Evolutionary conservation across 305 asterid species (phyloP).

Genomic region (Fraxinus angustifolia): DNA sequence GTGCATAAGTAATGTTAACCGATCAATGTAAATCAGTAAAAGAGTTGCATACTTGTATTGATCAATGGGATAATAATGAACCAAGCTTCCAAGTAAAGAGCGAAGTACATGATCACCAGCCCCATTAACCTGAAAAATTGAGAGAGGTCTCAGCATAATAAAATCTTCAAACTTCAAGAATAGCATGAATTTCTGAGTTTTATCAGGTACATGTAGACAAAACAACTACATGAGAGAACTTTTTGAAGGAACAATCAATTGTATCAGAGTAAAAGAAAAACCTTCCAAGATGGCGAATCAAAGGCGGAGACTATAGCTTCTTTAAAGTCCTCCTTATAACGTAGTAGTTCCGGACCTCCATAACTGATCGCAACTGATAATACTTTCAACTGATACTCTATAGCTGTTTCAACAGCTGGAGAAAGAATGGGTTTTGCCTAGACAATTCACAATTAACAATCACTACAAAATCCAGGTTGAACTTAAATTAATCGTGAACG

Average conservation of each 20-base stretch:
- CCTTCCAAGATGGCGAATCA: slow-evolving; percentile 99
- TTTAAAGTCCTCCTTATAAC: slow-evolving; percentile 69
- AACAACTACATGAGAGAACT: slow-evolving; percentile 12
- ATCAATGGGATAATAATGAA: slow-evolving; percentile 82
- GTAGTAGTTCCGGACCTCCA: slow-evolving; percentile 85
- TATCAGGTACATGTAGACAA: background rate
- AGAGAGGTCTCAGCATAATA: slow-evolving; percentile 14
- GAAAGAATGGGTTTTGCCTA: slow-evolving; percentile 76
- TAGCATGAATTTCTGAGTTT: slow-evolving; percentile 5
- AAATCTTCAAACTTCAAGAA: slow-evolving; percentile 20
- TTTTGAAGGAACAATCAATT: slow-evolving; percentile 19
- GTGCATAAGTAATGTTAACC: slow-evolving; percentile 7
- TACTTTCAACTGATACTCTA: slow-evolving; percentile 90
- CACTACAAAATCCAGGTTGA: slow-evolving; percentile 21
- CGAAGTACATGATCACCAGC: slow-evolving; percentile 97
- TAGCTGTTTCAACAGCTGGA: slow-evolving; percentile 87
- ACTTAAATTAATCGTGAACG: slow-evolving; percentile 18
- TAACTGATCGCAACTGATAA: slow-evolving; percentile 89
- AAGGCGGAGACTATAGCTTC: slow-evolving; percentile 82
- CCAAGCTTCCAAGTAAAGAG: slow-evolving; percentile 93
- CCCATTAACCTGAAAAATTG: slow-evolving; percentile 81
- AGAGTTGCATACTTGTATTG: slow-evolving; percentile 70
- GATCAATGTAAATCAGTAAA: slow-evolving; percentile 16
- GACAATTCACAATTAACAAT: slow-evolving; percentile 28
- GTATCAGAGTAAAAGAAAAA: slow-evolving; percentile 31